Evolutionary conservation across 23 red algal genomes (phyloP).

Genomic region (Cyanidium caldarium): DNA sequence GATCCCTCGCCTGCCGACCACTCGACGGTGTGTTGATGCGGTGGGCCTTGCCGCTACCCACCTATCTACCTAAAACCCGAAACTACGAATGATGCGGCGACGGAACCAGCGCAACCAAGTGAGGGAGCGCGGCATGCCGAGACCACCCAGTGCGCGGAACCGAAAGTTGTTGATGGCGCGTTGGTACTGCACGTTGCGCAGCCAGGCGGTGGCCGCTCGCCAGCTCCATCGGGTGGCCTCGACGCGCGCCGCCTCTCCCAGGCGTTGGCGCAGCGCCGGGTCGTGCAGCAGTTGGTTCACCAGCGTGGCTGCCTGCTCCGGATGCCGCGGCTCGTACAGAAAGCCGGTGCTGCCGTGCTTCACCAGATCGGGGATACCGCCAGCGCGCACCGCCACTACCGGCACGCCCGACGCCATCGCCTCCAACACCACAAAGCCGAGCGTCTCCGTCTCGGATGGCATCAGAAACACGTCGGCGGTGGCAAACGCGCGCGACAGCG

Average conservation of each 20-base stretch:
- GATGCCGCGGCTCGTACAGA: constrained; percentile 44
- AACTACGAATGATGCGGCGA: constrained; percentile 12
- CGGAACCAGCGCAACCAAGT: constrained; percentile 79
- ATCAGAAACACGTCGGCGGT: constrained; percentile 91
- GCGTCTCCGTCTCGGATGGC: constrained; percentile 86
- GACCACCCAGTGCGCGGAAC: constrained; percentile 44
- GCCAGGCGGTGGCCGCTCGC: constrained; percentile 60
- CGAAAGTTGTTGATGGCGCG: constrained; percentile 79
- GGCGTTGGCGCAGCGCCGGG: constrained; percentile 10
- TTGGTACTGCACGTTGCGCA: constrained; percentile 63
- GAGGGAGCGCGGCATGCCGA: constrained; percentile 64
- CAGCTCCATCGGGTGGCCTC: constrained; percentile 76
- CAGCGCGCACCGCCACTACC: constrained; percentile 60
- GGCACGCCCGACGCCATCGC: constrained; percentile 84
- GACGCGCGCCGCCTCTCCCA: constrained; percentile 29
- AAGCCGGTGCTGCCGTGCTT: constrained; percentile 40
- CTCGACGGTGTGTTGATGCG: too few relatives aligned
- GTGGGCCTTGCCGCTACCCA: too few relatives aligned
- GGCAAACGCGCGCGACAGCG: constrained; percentile 69
- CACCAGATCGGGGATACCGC: constrained; percentile 81
- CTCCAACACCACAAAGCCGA: constrained; percentile 94
- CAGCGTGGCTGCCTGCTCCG: constrained; percentile 15
- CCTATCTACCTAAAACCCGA: too few relatives aligned
- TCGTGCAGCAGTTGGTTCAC: constrained; percentile 29
- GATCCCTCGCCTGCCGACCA: too few relatives aligned